These are phyloP conservation scores for Kalmusia sp. DNA, from an alignment of 2,329 filamentous ascomycete genomes.

Conservation along the genomic window DNA sequence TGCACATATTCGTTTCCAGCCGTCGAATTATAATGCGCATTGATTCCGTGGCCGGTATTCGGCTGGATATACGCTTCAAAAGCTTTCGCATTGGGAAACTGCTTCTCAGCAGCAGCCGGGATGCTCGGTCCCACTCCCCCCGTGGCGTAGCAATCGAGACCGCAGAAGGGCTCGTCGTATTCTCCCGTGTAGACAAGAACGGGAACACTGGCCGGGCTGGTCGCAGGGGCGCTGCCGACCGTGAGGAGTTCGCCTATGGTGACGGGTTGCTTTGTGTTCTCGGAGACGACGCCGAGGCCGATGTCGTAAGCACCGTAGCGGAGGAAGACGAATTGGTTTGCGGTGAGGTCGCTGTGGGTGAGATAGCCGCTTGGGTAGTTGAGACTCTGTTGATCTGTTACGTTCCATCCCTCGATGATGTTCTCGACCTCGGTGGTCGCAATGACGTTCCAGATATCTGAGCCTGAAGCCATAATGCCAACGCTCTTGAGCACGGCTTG, in stretches of 20 bases:
- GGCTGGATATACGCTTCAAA: conserved; percentile 65
- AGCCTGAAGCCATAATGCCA: conserved; percentile 17
- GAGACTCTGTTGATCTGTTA: conserved; percentile 23
- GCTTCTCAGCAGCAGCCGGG: conserved; percentile 50
- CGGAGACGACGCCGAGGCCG: conserved; percentile 56
- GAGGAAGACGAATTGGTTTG: conserved; percentile 60
- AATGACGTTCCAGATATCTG: conserved; percentile 37
- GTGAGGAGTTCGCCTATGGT: conserved; percentile 67
- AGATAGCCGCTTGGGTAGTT: conserved; percentile 61
- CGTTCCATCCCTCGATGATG: conserved; percentile 39
- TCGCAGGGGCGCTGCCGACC: conserved; percentile 50
- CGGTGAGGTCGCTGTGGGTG: conserved; percentile 53
- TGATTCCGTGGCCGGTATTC: conserved; percentile 55
- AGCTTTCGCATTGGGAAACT: conserved; percentile 54
- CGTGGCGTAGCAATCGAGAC: conserved; percentile 64
- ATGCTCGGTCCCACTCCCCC: conserved; percentile 50
- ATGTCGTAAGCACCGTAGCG: conserved; percentile 63
- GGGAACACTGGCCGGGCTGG: conserved; percentile 58
- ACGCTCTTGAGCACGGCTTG: conserved; percentile 23
- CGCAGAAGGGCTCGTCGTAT: conserved; percentile 64
- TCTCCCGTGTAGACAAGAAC: conserved; percentile 66
- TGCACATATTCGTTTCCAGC: conserved; percentile 49
- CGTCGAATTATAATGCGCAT: conserved; percentile 53
- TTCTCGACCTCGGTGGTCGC: conserved; percentile 37
- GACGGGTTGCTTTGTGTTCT: conserved; percentile 61